Evolutionary conservation across 2,329 filamentous ascomycete species (phyloP), one percentile per base, ranked within the genome.

Genomic region (Xylariales sp.): DNA sequence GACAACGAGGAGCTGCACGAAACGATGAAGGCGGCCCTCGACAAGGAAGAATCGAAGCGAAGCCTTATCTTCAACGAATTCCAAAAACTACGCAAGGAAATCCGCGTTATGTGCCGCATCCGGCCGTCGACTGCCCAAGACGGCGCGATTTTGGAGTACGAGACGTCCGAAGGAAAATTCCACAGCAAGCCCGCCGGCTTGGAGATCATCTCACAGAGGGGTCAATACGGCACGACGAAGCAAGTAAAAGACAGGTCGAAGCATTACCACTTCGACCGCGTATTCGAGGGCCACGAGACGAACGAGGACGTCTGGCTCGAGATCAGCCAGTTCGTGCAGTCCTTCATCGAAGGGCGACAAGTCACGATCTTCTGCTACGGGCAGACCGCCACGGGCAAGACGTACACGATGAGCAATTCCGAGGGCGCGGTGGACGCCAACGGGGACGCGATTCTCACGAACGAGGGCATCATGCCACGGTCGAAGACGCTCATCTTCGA

Each of bases 311-410:
- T 99, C 0, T 99, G 98, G 77, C 92, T 91, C 48, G 96, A 98
- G 76, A 97, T 98, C 75, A 94, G 93, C 49, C 94, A 98, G 77
- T 87, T 98, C n/a, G 93, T 98, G 1, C 94, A 98, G 80, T 97
- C 93, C 70, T 95, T 95, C 0, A 84, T 98, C 12, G 94, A 98
- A 75, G 96, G 96, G 0, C 97, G 97, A 82, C 98, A 97, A 74
- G 95, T 97, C 55, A 97, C 94, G 80, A 97, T 99, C 69, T 97
- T 99, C 82, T 97, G 94, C 77, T 98, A 98, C 77, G 96, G 96
- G 39, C 96, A 98, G 80, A 98, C 96, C 0, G 96, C 95, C 5
- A 95, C 94, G 12, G 96, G 95, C 64, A 99, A 99, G 84, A 98
- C 96, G 0, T 93, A 91, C 77, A 98, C 96, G 3, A 99, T 98